Conservation (phyloP, 768 basidiomycete species). For the Dacryopinax spathularia region DNA sequence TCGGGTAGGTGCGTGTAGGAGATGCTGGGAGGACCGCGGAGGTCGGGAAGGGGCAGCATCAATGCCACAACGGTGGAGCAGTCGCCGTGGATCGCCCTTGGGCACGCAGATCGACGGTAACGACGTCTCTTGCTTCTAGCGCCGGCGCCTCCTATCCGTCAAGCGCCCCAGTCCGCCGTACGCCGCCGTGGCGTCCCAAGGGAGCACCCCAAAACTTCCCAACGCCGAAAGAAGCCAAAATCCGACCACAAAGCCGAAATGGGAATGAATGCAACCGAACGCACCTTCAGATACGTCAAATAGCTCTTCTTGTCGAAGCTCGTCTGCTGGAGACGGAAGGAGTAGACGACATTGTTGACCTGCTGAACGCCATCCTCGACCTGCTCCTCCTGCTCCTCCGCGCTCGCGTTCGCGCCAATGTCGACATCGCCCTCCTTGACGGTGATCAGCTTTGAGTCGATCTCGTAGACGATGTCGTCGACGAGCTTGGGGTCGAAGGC, state of each 20-base stretch:
- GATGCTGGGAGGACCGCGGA: constrained; percentile 3
- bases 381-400: constrained; percentile 70
- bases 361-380: constrained; percentile 60
- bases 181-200: too few species aligned
- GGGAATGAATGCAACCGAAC: too few species aligned
- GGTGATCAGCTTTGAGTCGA: constrained; percentile 59
- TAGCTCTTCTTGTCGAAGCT: constrained; percentile 85
- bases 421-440: constrained; percentile 72
- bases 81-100: too few species aligned
- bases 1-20: neutral
- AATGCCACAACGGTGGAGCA: too few species aligned
- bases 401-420: constrained; percentile 90
- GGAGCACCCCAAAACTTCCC: too few species aligned
- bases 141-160: too few species aligned
- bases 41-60: too few species aligned
- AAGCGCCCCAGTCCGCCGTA: too few species aligned
- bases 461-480: constrained; percentile 71
- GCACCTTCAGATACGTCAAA: constrained; percentile 66
- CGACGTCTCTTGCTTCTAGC: too few species aligned
- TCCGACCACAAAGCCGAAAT: too few species aligned
- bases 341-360: constrained; percentile 84
- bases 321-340: constrained; percentile 75
- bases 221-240: too few species aligned
- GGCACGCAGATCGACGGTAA: too few species aligned
- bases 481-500: constrained; percentile 74